Evolutionary conservation across 164 flowering plant genomes (phyloP), one percentile per base, ranked within the genome.

Genomic region (Tinospora cordifolia): DNA sequence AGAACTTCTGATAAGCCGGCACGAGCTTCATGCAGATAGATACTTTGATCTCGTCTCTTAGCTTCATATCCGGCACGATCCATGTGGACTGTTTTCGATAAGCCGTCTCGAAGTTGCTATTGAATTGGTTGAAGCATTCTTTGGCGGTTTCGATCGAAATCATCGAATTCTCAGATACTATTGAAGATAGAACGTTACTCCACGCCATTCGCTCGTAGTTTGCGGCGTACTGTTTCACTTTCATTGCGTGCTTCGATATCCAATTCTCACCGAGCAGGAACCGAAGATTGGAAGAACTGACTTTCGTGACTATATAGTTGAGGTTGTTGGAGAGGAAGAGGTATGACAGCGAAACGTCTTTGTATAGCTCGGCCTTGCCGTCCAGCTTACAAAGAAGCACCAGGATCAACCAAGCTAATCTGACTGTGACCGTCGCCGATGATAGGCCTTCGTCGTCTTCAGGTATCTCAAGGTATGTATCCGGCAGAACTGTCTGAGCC

Each of bases 311-410:
- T 10, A 87, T 75, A 81, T 83, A 82, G 57, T 82, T 76, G 41
- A 87, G 88, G 75, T 90, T 90, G 84, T 88, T 90, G 0, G 84
- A 80, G 8, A 88, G 71, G 84, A 90, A 90, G 21, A 90, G 84
- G 30, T 88, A 86, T 0, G 90, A 74, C 0, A 81, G n/a, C 0
- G 90, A 72, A 0, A 72, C 82, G 75, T 87, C 88, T 25, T 77
- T 82, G 90, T 84, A 84, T 1, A 64, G 84, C 62, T 80, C 77
- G 1, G 90, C 82, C 67, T 82, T 88, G 47, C 78, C 74, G 76
- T 90, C 91, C 54, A 90, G 81, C 64, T 84, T 90, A 77, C 90
- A 86, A 34, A 88, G 84, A 21, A 90, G 87, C 22, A 81, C 81
- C 11, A 84, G 83, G 7, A 88, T 71, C 12, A 90, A 72, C 92